These are phyloP conservation scores for Hypoxylon subgilvum DNA, from an alignment of 495 filamentous ascomycete genomes.

Conservation along the genomic window DNA sequence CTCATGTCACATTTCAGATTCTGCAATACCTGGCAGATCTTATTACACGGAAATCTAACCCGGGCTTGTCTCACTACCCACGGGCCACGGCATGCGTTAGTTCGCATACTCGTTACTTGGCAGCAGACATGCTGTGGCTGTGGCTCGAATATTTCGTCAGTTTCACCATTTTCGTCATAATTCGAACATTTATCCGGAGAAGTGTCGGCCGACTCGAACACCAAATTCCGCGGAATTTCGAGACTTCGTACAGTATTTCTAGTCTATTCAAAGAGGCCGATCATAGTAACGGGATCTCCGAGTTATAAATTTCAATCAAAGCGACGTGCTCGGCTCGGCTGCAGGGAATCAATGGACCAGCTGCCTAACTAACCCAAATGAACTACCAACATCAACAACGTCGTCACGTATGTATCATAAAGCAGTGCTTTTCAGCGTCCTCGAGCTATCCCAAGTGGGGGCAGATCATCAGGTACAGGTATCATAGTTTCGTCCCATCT, in stretches of 20 bases:
- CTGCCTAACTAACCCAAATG: too few species aligned
- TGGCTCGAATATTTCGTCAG: background rate
- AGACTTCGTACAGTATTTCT: background rate
- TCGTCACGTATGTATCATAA: too few species aligned
- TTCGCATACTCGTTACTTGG: constrained; percentile 8
- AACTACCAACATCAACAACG: too few species aligned
- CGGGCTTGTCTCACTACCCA: constrained; percentile 14
- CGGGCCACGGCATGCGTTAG: constrained; percentile 24
- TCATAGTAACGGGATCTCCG: constrained; percentile 9
- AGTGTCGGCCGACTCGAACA: background rate
- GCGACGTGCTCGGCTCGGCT: background rate
- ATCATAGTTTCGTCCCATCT: constrained; percentile 24
- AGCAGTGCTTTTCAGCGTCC: background rate
- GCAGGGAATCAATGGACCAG: constrained; percentile 28
- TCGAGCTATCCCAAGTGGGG: constrained; percentile 10
- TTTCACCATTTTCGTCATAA: constrained; percentile 4
- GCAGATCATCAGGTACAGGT: constrained; percentile 23
- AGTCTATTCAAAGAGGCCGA: background rate
- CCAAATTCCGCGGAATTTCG: constrained; percentile 15
- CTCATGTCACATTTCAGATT: constrained; percentile 17
- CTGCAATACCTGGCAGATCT: constrained; percentile 37
- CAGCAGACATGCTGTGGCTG: constrained; percentile 17
- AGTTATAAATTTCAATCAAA: constrained; percentile 1
- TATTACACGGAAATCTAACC: constrained; percentile 28
- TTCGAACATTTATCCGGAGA: constrained; percentile 14